A percentile compares a stretch with the other conserved stretches of the same genome.
Conservation (phyloP, 495 filamentous ascomycete species). For the Aspergillus sclerotiicarbonarius region DNA sequence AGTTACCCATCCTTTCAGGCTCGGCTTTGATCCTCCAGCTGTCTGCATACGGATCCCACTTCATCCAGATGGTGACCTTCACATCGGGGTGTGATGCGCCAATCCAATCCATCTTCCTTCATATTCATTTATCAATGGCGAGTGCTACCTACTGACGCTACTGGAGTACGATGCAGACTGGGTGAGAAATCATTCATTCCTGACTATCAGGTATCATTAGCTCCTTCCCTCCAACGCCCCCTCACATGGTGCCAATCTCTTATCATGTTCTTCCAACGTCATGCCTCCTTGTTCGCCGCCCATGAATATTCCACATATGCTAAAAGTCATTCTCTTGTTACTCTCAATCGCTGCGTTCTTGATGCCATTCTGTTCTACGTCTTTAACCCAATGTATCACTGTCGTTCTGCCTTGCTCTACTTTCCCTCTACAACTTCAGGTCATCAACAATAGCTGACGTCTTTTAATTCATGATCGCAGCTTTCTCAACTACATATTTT, state of each 20-base stretch:
- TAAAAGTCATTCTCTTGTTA: neutral
- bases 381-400: neutral
- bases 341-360: neutral
- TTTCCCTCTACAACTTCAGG: neutral
- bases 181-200: conserved; percentile 12
- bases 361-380: neutral
- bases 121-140: conserved; percentile 9
- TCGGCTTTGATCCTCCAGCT: neutral
- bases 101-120: conserved; percentile 7
- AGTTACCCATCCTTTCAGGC: neutral
- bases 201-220: conserved; percentile 3
- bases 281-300: neutral
- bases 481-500: neutral
- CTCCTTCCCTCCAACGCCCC: neutral
- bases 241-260: neutral
- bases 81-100: conserved; percentile 17
- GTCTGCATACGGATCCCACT: conserved; percentile 3
- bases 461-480: neutral
- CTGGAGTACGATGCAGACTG: conserved; percentile 20
- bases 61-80: conserved; percentile 18
- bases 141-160: conserved; percentile 9
- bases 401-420: neutral
- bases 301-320: neutral
- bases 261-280: neutral
- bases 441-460: neutral